phyloP scores from a whole-genome alignment of 805 yeast species.

The Spencermartinsiella europaea region DNA sequence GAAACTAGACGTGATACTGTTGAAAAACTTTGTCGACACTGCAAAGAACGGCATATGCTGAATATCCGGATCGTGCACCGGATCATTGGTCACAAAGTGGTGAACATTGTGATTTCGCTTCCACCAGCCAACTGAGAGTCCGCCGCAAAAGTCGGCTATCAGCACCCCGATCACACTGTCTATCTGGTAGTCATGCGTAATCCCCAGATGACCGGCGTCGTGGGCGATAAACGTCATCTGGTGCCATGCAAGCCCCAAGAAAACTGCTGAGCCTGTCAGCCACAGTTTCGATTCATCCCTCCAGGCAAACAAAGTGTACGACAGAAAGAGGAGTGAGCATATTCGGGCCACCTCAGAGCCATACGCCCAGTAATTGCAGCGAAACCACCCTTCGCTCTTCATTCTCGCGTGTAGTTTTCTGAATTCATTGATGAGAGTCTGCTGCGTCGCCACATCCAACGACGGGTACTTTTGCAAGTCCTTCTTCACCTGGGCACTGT shows the following conservation, averaged over 20 bases:
- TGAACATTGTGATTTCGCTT: conserved; percentile 91
- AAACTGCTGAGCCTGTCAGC: conserved; percentile 53
- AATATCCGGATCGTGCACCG: conserved; percentile 90
- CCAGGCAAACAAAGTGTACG: conserved; percentile 42
- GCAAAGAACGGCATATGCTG: conserved; percentile 92
- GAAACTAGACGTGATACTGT: conserved; percentile 70
- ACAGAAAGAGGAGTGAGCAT: conserved; percentile 43
- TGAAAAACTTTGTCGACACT: conserved; percentile 65
- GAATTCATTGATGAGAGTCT: conserved; percentile 50
- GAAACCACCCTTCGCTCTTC: conserved; percentile 55
- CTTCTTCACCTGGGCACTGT: conserved; percentile 46
- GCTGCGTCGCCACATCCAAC: conserved; percentile 65
- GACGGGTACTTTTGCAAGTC: conserved; percentile 58
- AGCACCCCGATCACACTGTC: conserved; percentile 72
- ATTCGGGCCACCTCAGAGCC: conserved; percentile 65
- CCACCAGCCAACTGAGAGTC: conserved; percentile 92
- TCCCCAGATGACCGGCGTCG: conserved; percentile 83
- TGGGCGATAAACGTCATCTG: conserved; percentile 84
- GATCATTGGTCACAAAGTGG: conserved; percentile 86
- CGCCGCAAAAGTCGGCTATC: conserved; percentile 80
- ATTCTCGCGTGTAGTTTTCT: conserved; percentile 53
- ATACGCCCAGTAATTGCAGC: conserved; percentile 71
- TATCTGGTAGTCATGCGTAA: conserved; percentile 70
- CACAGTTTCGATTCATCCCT: conserved; percentile 20
- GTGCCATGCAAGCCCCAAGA: conserved; percentile 79